Conservation (phyloP, 1,284 basidiomycete genomes). For the Chalciporus sp. region DNA sequence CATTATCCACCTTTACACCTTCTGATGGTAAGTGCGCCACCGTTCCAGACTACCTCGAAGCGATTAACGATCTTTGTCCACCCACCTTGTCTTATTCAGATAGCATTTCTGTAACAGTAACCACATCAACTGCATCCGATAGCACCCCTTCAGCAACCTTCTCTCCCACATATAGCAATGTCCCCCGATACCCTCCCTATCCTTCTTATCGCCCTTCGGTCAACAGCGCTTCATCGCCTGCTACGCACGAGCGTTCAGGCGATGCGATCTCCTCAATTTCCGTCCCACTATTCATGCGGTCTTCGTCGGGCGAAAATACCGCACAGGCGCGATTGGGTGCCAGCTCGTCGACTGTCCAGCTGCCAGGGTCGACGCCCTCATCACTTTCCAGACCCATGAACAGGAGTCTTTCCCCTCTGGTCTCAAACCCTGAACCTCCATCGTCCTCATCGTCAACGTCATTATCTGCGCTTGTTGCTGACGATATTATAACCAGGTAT, state of each 20-base stretch:
- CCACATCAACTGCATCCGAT: constrained; percentile 18
- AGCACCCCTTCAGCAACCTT: constrained; percentile 22
- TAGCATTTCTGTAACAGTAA: constrained; percentile 4
- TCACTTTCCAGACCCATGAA: constrained; percentile 20
- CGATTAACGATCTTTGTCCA: constrained; percentile 6
- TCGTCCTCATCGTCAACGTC: constrained; percentile 12
- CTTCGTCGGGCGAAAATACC: constrained; percentile 14
- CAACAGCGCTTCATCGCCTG: constrained; percentile 18
- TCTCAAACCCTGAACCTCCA: constrained; percentile 20
- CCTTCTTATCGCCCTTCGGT: constrained; percentile 27
- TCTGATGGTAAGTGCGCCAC: constrained; percentile 25
- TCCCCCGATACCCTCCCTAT: constrained; percentile 20
- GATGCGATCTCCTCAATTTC: constrained; percentile 10
- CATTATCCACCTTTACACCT: constrained; percentile 19
- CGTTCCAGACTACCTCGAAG: constrained; percentile 1
- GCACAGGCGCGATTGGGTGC: constrained; percentile 6
- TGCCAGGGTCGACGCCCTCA: constrained; percentile 4
- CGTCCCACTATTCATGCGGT: constrained; percentile 21
- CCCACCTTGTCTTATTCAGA: constrained; percentile 15
- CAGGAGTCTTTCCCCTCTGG: constrained; percentile 30
- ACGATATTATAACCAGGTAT: constrained; percentile 22
- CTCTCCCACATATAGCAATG: constrained; percentile 24
- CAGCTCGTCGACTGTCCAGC: constrained; percentile 14
- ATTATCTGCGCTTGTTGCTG: constrained; percentile 4
- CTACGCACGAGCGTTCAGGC: constrained; percentile 17